Evolutionary conservation across 2,329 filamentous ascomycete species (phyloP).

Genomic region (Ophiostoma angusticollis): DNA sequence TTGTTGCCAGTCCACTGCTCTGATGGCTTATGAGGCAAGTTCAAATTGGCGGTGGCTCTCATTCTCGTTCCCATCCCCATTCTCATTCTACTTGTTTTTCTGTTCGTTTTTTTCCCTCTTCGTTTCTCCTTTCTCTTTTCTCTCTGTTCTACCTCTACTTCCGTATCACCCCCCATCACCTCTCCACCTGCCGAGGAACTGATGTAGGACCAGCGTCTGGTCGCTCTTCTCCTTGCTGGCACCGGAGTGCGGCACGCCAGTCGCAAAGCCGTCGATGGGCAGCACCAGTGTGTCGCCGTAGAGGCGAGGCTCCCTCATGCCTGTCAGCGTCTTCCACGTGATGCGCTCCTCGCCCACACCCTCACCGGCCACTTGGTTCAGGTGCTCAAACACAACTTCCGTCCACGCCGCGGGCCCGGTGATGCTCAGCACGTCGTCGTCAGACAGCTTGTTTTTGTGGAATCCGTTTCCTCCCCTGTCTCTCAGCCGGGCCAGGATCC

Average conservation of each 20-base stretch:
- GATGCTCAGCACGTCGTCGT: slow-evolving; percentile 19
- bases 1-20: too few species aligned
- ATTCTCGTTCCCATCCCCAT: neutral
- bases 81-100: neutral
- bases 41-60: neutral
- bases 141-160: neutral
- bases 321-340: slow-evolving; percentile 10
- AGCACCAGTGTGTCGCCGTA: slow-evolving; percentile 15
- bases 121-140: neutral
- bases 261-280: slow-evolving; percentile 15
- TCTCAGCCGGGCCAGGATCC: slow-evolving; percentile 13
- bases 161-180: neutral
- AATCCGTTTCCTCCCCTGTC: slow-evolving; percentile 4
- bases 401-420: slow-evolving; percentile 22
- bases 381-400: slow-evolving; percentile 19
- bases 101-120: neutral
- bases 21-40: too few species aligned
- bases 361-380: slow-evolving; percentile 14
- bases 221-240: slow-evolving; percentile 3
- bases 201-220: slow-evolving; percentile 8
- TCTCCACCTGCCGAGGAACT: slow-evolving; percentile 6
- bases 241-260: slow-evolving; percentile 14
- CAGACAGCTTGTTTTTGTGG: slow-evolving; percentile 4
- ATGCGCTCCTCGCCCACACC: slow-evolving; percentile 9
- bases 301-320: slow-evolving; percentile 13